These are phyloP conservation scores for Saksenaea oblongispora DNA, from an alignment of 371 early-diverging fungal species.

Conservation along the genomic window DNA sequence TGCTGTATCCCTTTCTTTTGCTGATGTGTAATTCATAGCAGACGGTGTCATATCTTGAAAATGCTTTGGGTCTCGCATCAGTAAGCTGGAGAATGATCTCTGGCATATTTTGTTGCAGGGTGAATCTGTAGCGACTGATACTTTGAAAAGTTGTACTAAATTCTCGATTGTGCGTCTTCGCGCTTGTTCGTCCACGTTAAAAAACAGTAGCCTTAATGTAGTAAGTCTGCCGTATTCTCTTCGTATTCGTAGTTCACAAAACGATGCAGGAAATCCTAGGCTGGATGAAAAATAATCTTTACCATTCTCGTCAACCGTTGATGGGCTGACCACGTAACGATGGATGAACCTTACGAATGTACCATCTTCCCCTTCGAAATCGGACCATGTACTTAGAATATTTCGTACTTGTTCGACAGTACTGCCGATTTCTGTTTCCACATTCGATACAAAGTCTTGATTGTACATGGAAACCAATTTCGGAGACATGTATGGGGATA, in stretches of 20 bases:
- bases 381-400: conserved; percentile 28
- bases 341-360: conserved; percentile 47
- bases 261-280: conserved; percentile 33
- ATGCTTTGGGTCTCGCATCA: conserved; percentile 55
- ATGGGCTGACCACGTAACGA: conserved; percentile 10
- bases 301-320: conserved; percentile 11
- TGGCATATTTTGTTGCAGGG: conserved; percentile 41
- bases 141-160: conserved; percentile 19
- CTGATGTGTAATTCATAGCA: background rate
- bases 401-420: conserved; percentile 22
- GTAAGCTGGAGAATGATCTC: conserved; percentile 49
- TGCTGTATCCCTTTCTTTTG: background rate
- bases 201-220: conserved; percentile 46
- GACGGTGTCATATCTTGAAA: conserved; percentile 15
- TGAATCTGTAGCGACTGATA: conserved; percentile 15
- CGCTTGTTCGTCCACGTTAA: conserved; percentile 46
- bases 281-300: conserved; percentile 29
- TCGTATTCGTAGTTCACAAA: conserved; percentile 43
- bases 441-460: conserved; percentile 41
- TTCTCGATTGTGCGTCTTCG: conserved; percentile 28
- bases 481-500: conserved; percentile 52
- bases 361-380: conserved; percentile 43
- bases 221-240: conserved; percentile 46
- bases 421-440: conserved; percentile 29
- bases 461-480: conserved; percentile 39